A percentile compares a stretch with the other conserved stretches of the same genome.
These are phyloP conservation scores for Alternaria sp. DNA, from an alignment of 2,329 filamentous ascomycete genomes.

Conservation along the genomic window DNA sequence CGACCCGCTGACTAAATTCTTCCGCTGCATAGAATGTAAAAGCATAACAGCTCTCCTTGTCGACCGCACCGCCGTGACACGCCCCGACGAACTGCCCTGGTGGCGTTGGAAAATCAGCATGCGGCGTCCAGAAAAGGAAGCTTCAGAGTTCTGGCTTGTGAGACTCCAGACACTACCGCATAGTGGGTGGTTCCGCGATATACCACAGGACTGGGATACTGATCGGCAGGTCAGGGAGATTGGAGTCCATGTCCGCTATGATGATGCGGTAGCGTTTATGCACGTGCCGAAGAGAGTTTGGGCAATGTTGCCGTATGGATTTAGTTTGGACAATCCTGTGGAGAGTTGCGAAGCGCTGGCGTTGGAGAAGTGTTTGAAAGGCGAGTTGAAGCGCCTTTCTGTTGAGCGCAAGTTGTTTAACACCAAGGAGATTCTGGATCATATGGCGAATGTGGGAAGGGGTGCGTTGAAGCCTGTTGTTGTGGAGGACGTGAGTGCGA, in stretches of 20 bases:
- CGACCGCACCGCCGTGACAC: slow-evolving; percentile 7
- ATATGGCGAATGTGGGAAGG: slow-evolving; percentile 12
- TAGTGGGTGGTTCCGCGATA: slow-evolving; percentile 3
- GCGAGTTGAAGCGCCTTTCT: slow-evolving; percentile 13
- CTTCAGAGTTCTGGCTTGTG: slow-evolving; percentile 3
- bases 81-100: slow-evolving; percentile 5
- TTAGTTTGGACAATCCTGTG: slow-evolving; percentile 17
- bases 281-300: slow-evolving; percentile 2
- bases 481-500: neutral
- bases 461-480: slow-evolving; percentile 11
- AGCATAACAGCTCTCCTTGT: neutral
- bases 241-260: neutral
- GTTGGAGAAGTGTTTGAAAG: slow-evolving; percentile 3
- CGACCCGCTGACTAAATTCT: slow-evolving; percentile 15
- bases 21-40: slow-evolving; percentile 13
- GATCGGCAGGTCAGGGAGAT: neutral
- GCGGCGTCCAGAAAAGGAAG: slow-evolving; percentile 6
- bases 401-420: neutral
- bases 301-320: slow-evolving; percentile 11
- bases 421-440: slow-evolving; percentile 10
- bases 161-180: slow-evolving; percentile 4
- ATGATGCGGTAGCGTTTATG: slow-evolving; percentile 15
- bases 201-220: neutral
- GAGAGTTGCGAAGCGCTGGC: slow-evolving; percentile 4
- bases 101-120: slow-evolving; percentile 17